Conservation (phyloP, 1,284 basidiomycete species). For the Grifola frondosa region DNA sequence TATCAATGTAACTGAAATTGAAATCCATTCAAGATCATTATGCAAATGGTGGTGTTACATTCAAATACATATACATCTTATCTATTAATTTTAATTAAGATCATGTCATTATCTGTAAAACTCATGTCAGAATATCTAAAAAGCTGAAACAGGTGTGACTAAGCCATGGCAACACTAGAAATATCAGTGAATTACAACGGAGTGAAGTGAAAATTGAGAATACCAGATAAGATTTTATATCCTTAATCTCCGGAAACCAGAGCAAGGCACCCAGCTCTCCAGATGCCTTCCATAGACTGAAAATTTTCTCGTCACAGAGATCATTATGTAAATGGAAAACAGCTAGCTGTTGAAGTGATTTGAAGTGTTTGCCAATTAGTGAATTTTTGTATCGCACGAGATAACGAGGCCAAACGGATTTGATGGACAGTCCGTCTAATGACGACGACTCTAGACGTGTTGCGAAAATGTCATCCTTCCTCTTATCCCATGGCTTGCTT, state of each 20-base stretch:
- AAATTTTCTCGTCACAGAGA: constrained; percentile 11
- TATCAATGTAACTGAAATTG: too few relatives aligned
- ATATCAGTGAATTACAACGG: too few relatives aligned
- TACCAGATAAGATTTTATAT: constrained; percentile 34
- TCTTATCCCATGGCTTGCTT: constrained; percentile 4
- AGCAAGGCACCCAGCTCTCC: constrained; percentile 31
- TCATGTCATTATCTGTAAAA: too few relatives aligned
- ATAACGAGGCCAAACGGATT: constrained; percentile 15
- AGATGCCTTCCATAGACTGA: constrained; percentile 22
- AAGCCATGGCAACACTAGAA: not conserved
- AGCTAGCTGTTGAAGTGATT: constrained; percentile 12
- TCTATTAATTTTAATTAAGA: too few relatives aligned
- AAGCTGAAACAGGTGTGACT: not conserved
- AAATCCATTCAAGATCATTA: too few relatives aligned
- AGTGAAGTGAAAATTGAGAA: too few relatives aligned
- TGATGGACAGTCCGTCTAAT: constrained; percentile 15
- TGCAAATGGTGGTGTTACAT: too few relatives aligned
- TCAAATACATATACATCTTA: too few relatives aligned
- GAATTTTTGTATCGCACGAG: constrained; percentile 21
- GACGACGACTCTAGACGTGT: constrained; percentile 14
- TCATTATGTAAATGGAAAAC: constrained; percentile 8
- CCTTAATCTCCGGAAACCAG: constrained; percentile 34
- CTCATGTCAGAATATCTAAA: not conserved
- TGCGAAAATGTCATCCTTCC: constrained; percentile 9
- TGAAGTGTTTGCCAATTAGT: constrained; percentile 22